Evolutionary conservation across 129 eudicot genomes (phyloP), one percentile per base, ranked within the genome.

Genomic region (Tagetes patula): DNA sequence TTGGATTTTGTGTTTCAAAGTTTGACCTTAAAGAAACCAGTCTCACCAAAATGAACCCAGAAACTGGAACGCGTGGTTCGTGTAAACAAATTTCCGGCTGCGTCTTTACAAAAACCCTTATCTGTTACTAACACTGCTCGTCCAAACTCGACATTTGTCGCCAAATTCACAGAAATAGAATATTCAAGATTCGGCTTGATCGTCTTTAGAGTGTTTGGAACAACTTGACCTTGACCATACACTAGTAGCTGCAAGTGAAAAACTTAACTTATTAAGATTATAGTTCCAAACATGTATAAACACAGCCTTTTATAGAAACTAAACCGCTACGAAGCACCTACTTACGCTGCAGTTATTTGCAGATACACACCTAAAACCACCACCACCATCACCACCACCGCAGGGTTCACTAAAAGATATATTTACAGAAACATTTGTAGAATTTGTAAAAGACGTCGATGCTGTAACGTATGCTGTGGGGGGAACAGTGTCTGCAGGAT

Each of bases 271-370:
- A 32, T 30, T 75, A 13, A 65, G 74, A 67, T 68, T 65, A 20
- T 43, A 12, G 68, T 33, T 9, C 48, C n/a, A 36, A 32, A 33
- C 49, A 33, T 76, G 7, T 56, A 34, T 49, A 56, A 55, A 67
- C 72, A 53, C 37, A 43, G 46, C 54, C 67, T 54, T 56, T 6
- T 31, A 76, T 55, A 58, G 52, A 64, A 65, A 3, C 13, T 30
- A 39, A 39, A 41, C 33, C 27, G 13, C 60, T 43, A n/a, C 48
- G 40, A 75, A 63, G 46, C 81, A 82, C 88, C 80, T 82, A 87
- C 98, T 93, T 86, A 93, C 98, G 70, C 89, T 89, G 90, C 98
- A 93, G 74, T 87, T 73, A 79, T 89, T 78, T 11, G 69, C 80
- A 0, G 96, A 84, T 63, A 87, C 46, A 71, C 98, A 93, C 71